Percentiles rank a stretch among this genome's conserved stretches.
Evolutionary conservation across 306 rosid genomes (phyloP).

Genomic region (Notholithocarpus densiflorus): DNA sequence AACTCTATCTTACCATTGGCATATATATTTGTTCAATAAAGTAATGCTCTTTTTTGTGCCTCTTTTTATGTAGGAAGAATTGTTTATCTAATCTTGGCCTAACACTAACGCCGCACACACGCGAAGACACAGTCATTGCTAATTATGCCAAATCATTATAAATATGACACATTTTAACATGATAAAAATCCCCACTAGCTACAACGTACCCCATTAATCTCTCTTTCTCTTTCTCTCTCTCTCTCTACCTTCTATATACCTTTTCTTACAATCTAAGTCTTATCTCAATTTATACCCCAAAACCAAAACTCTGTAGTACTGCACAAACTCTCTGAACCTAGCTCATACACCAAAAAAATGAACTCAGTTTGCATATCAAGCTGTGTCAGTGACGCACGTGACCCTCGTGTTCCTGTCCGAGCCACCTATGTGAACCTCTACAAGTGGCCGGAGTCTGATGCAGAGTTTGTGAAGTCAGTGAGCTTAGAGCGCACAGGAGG

Average conservation of each 20-base stretch:
- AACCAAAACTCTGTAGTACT: background rate
- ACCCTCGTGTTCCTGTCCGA: slow-evolving; percentile 62
- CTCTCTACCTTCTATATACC: slow-evolving; percentile 9
- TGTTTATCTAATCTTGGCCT: slow-evolving; percentile 45
- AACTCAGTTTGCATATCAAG: slow-evolving; percentile 66
- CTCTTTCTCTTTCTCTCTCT: slow-evolving; percentile 5
- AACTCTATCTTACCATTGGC: background rate
- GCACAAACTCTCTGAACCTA: background rate
- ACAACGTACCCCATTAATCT: slow-evolving; percentile 7
- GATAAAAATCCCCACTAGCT: slow-evolving; percentile 30
- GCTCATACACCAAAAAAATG: slow-evolving; percentile 30
- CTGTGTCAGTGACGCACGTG: slow-evolving; percentile 64
- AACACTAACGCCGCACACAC: slow-evolving; percentile 38
- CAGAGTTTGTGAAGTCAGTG: slow-evolving; percentile 66
- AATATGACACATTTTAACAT: slow-evolving; percentile 23
- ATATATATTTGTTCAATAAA: background rate
- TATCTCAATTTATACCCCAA: slow-evolving; percentile 18
- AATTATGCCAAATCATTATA: slow-evolving; percentile 43
- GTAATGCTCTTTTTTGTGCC: background rate
- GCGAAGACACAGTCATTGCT: slow-evolving; percentile 40
- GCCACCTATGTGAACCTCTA: slow-evolving; percentile 72
- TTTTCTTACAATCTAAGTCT: slow-evolving; percentile 56
- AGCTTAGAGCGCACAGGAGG: slow-evolving; percentile 31
- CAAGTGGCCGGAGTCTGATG: slow-evolving; percentile 88
- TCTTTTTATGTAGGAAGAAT: background rate